Base-by-base conservation (phyloP, 2,329 filamentous ascomycete species). In the Phaeophleospora eucalypticola region DNA sequence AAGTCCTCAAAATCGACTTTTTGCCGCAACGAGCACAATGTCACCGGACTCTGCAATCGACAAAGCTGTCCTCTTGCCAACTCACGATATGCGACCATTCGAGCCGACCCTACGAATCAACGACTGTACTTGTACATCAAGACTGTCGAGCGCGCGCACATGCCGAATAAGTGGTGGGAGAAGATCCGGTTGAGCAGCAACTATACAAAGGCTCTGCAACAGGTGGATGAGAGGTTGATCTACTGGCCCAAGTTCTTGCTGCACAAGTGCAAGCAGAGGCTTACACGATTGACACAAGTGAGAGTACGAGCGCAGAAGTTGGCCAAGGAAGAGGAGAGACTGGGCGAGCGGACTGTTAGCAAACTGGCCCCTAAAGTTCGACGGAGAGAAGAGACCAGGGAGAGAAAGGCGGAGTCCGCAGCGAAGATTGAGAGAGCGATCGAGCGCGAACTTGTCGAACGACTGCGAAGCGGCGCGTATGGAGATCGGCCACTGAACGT, bases 91-190 rank as follows among this genome's bases (percentile, higher is more conserved):
- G 91, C 91, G 51, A 97, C 91, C 7, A 83, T 97, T 51, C 86
- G 91, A 56, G 81, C 87, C 44, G 83, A 94, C 63, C 85, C 89
- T 6, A 73, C 83, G 51, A 90, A 87, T 43, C 86, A 87, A 53
- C 82, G 82, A 7, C 79, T 97, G 53, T 97, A 96, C 72, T 83
- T 97, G 47, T 97, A 95, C 78, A 95, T 95, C 79, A 97, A 96
- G 75, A 93, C 89, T 3, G 81, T 90, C 58, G 89, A 95, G 74
- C 87, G 93, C 52, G 79, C 86, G 10, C 91, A 90, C 68, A 80
- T 91, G 70, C 93, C 91, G 1, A 84, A 82, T 49, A 94, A 95
- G 70, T 83, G 91, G 73, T 98, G 93, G 93, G 89, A 97, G 72
- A 83, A 85, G 58, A 89, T 96, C 66, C 87, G 89, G 65, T 76